Conservation (phyloP, 768 basidiomycete genomes). For the Clavulina sp. region DNA sequence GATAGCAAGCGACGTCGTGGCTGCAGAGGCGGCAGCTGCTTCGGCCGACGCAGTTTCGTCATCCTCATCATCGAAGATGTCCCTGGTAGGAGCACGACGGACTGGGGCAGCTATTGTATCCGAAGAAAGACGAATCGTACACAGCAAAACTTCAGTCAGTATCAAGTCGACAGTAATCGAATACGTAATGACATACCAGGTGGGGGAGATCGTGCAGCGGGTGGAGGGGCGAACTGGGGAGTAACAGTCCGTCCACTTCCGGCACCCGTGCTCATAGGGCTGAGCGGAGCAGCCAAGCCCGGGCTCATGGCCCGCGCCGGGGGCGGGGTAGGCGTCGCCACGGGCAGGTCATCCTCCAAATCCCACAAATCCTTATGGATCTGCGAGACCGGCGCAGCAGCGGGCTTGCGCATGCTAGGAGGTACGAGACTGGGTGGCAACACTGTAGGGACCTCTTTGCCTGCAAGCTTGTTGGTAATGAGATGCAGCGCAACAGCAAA, state of each 20-base stretch:
- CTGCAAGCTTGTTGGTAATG: constrained; percentile 69
- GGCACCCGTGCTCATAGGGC: too few relatives aligned
- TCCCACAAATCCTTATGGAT: constrained; percentile 21
- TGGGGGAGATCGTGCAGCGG: too few relatives aligned
- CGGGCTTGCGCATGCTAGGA: constrained; percentile 46
- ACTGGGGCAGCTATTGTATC: too few relatives aligned
- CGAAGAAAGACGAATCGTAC: too few relatives aligned
- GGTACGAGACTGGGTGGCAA: constrained; percentile 66
- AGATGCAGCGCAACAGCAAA: constrained; percentile 94
- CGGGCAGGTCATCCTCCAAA: constrained; percentile 22
- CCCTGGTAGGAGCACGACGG: too few relatives aligned
- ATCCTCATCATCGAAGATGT: constrained; percentile 66
- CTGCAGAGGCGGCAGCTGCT: constrained; percentile 30
- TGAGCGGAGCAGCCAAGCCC: too few relatives aligned
- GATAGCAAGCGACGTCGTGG: constrained; percentile 69
- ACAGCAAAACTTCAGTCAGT: too few relatives aligned
- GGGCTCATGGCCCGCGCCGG: constrained; percentile 8
- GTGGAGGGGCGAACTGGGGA: too few relatives aligned
- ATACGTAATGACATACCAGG: too few relatives aligned
- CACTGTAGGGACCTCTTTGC: constrained; percentile 52
- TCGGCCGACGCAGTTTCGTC: constrained; percentile 19
- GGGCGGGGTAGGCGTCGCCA: constrained; percentile 13
- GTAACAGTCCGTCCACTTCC: too few relatives aligned
- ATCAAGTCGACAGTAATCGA: too few relatives aligned
- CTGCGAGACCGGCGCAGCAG: neutral